Evolutionary conservation across 352 stramenopile species (phyloP), one percentile per base, ranked within the genome.

Genomic region (Phytophthora niederhauseri): DNA sequence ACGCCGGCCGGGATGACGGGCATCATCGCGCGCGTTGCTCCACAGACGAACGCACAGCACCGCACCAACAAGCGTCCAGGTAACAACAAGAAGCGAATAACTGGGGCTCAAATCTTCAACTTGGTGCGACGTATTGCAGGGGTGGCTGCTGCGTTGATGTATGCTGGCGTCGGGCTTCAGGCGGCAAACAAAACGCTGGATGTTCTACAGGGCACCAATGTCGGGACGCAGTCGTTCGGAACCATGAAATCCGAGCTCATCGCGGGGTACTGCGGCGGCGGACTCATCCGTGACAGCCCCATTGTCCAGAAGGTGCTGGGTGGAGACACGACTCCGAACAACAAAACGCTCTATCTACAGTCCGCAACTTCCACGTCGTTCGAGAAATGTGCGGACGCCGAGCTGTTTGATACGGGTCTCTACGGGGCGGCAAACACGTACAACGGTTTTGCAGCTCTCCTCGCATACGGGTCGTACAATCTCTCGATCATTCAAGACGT

Each of bases 311-410:
- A 71, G 3, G 51, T 77, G 2, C 50, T 79, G 15, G 43, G 45
- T 20, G 66, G 70, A 17, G 59, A 66, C 58, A 86, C 80, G 3
- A 65, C 66, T 3, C 75, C 66, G 2, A 70, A 70, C 6, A 65
- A 59, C 9, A 65, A 72, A 6, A 76, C 75, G 5, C 15, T 89
- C 1, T 89, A 59, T 46, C 54, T 85, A 14, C 58, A 80, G 49
- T 66, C 45, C 9, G 20, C 61, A 1, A 71, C 50, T 1, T 57
- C 49, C 3, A 62, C 43, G 7, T 85, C 67, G 15, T 69, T 68
- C 17, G 45, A 60, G 8, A 50, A 70, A 1, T 78, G 71, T 26
- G 51, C 7, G 2, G 45, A 51, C 6, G 36, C 70, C 4, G 57
- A 58, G 4, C 28, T 19, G 7, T 74, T 80, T 22, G 50, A 75